Percentiles rank a stretch among this genome's conserved stretches.
phyloP scores from a whole-genome alignment of 345 rosid genomes.

The Hibiscus mutabilis region DNA sequence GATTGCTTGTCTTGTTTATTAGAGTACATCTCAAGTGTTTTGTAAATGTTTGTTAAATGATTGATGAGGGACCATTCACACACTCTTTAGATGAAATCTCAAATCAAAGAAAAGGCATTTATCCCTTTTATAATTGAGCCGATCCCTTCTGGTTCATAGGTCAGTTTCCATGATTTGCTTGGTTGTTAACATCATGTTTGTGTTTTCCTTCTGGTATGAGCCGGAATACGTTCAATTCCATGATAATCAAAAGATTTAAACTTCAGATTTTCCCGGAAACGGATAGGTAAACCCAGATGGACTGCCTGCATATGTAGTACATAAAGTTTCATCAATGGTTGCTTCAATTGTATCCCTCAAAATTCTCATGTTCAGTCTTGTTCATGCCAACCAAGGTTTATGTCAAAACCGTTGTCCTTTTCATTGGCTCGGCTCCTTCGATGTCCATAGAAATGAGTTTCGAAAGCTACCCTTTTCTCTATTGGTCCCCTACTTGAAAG shows the following conservation, averaged over 20 bases:
- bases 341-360: constrained; percentile 12
- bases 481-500: constrained; percentile 29
- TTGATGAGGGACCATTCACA: constrained; percentile 1
- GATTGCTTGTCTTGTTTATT: constrained; percentile 1
- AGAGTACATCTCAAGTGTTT: constrained; percentile 4
- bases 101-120: too few relatives aligned
- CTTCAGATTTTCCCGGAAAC: not conserved
- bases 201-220: constrained; percentile 4
- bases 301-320: not conserved
- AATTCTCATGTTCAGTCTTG: constrained; percentile 17
- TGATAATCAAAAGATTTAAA: too few relatives aligned
- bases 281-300: not conserved
- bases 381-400: constrained; percentile 26
- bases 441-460: constrained; percentile 16
- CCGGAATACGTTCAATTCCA: not conserved
- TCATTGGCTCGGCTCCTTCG: constrained; percentile 15
- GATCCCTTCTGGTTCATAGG: constrained; percentile 7
- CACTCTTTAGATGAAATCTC: too few relatives aligned
- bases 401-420: constrained; percentile 17
- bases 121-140: not conserved
- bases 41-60: constrained; percentile 9
- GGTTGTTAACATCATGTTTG: constrained; percentile 12
- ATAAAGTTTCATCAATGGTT: not conserved
- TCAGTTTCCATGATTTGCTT: constrained; percentile 19
- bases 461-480: constrained; percentile 18